Evolutionary conservation across 371 early-diverging fungal species (phyloP), one percentile per base, ranked within the genome.

Genomic region (Mortierella sp.): DNA sequence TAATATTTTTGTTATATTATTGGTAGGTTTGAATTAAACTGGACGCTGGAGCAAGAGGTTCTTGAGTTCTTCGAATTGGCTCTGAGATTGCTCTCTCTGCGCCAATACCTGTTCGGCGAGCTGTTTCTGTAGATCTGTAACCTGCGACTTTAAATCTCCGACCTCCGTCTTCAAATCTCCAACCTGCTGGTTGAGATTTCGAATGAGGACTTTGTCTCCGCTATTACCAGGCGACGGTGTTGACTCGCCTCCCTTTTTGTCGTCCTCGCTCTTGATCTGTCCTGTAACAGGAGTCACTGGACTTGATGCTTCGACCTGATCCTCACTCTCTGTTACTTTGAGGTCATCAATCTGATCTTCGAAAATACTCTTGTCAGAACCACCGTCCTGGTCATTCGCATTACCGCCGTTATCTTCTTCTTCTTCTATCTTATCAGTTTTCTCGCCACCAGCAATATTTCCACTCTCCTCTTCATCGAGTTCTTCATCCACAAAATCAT

Each of bases 71-170:
- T 35, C 35, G 35, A 35, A 35, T 35, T 35, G 35, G 35, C 45
- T 52, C 37, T 66, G 43, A 1, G 57, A 16, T 24, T 43, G 58
- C 12, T 59, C 67, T 45, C 57, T 40, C 30, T 66, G 67, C 2
- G 58, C 39, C 10, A 43, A 28, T 0, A 28, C 16, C 49, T 64
- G 64, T 18, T 64, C 22, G 1, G 59, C 20, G 28, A 64, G 20
- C 18, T 64, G 64, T 22, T 32, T 64, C n/a, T 64, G 64, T 10
- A 64, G 35, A 5, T 64, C 32, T 28, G 32, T 20, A 20, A 64
- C 51, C 37, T 64, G 51, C 9, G 9, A 1, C 10, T 66, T 37
- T 6, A 66, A 59, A 28, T 59, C 59, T 22, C 18, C 47, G 28
- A 35, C 35, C 35, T 35, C 35, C 9, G 8, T 0, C 20, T 66